A percentile compares a stretch with the other conserved stretches of the same genome.
Evolutionary conservation across 2,329 filamentous ascomycete genomes (phyloP).

Genomic region (Fusarium mundagurra): DNA sequence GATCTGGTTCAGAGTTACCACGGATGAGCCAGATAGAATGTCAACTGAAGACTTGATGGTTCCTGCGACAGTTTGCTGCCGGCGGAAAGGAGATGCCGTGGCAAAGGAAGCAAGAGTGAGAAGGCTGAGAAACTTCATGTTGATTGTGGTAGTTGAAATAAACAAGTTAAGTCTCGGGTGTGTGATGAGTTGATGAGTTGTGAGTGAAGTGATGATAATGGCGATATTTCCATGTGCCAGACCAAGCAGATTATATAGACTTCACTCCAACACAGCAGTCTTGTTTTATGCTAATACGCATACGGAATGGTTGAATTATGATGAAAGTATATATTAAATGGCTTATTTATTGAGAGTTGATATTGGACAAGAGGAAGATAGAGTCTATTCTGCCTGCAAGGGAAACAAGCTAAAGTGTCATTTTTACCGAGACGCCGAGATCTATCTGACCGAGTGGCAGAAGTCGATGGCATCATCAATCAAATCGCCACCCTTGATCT

Average conservation of each 20-base stretch:
- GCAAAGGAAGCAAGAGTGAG: slow-evolving; percentile 20
- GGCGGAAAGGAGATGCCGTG: slow-evolving; percentile 9
- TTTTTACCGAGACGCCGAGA: too few species aligned
- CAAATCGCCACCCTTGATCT: slow-evolving; percentile 3
- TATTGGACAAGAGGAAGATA: too few species aligned
- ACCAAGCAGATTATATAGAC: slow-evolving; percentile 19
- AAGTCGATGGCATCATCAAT: too few species aligned
- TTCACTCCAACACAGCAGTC: background rate
- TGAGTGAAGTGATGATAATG: background rate
- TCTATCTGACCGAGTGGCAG: too few species aligned
- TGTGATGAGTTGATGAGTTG: background rate
- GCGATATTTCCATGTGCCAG: background rate
- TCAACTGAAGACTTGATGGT: background rate
- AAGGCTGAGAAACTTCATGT: slow-evolving; percentile 31
- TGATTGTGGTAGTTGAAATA: background rate
- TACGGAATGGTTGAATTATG: too few species aligned
- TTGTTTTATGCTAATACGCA: too few species aligned
- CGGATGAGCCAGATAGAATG: background rate
- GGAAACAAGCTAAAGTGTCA: too few species aligned
- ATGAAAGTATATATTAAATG: too few species aligned
- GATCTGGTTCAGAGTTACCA: background rate
- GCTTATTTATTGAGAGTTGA: too few species aligned
- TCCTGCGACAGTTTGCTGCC: slow-evolving; percentile 17
- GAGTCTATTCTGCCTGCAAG: too few species aligned
- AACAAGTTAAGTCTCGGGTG: background rate